A percentile compares a stretch with the other conserved stretches of the same genome.
Conservation (phyloP, 2,329 filamentous ascomycete genomes). For the Nemania sp. region DNA sequence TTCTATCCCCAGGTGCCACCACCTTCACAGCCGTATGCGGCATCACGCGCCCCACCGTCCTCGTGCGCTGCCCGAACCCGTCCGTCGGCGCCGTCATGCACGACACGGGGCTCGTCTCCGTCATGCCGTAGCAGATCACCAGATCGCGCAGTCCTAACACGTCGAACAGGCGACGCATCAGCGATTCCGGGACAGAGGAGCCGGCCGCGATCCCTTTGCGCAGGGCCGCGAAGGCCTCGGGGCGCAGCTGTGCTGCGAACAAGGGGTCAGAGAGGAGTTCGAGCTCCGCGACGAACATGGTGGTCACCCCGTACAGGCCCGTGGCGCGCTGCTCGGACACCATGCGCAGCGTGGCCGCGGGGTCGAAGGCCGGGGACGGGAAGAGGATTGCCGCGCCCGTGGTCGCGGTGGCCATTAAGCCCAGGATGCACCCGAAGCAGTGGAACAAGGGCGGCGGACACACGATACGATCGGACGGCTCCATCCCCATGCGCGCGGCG, state of each 20-base stretch:
- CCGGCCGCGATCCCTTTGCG: constrained; percentile 94
- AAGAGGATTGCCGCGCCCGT: constrained; percentile 83
- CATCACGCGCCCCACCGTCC: constrained; percentile 82
- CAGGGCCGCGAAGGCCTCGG: constrained; percentile 59
- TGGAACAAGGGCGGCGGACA: constrained; percentile 88
- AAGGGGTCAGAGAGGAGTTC: constrained; percentile 72
- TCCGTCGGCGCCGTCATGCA: constrained; percentile 86
- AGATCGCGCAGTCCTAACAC: constrained; percentile 82
- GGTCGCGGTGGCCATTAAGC: constrained; percentile 96
- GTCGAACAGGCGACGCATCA: constrained; percentile 82
- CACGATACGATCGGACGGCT: constrained; percentile 78
- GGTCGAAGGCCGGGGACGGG: constrained; percentile 87
- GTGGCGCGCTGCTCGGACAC: constrained; percentile 66
- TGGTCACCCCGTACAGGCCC: constrained; percentile 87
- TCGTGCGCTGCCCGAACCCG: constrained; percentile 77
- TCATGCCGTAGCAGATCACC: constrained; percentile 97
- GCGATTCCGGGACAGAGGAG: constrained; percentile 81
- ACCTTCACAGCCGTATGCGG: constrained; percentile 84
- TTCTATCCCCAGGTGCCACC: constrained; percentile 74
- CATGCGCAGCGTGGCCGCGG: constrained; percentile 74
- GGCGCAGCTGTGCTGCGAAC: constrained; percentile 33
- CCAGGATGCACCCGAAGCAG: constrained; percentile 91
- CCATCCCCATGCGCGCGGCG: constrained; percentile 85
- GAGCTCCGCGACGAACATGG: constrained; percentile 92
- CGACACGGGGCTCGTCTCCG: constrained; percentile 83